Evolutionary conservation across 192 early-diverging fungal species (phyloP).

Genomic region (Coemansia sp.): DNA sequence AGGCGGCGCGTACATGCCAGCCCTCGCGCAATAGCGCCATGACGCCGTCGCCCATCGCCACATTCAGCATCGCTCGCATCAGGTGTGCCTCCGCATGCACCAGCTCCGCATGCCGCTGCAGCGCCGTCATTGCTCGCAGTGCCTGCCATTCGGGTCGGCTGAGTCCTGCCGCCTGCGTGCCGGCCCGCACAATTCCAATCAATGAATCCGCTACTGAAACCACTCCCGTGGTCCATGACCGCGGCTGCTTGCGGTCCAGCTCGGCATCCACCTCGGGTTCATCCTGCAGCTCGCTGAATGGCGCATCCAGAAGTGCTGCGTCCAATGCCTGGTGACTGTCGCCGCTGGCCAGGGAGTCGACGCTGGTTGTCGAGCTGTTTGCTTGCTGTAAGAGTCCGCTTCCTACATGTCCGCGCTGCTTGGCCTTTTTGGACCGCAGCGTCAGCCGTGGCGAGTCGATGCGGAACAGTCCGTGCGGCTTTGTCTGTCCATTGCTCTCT

Average conservation of each 20-base stretch:
- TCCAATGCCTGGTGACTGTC: constrained; percentile 16
- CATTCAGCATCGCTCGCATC: constrained; percentile 70
- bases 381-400: neutral
- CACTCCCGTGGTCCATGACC: constrained; percentile 44
- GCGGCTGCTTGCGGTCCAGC: constrained; percentile 24
- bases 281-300: constrained; percentile 28
- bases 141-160: constrained; percentile 37
- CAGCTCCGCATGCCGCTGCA: constrained; percentile 65
- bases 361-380: constrained; percentile 14
- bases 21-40: constrained; percentile 77
- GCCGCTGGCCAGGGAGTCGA: constrained; percentile 9
- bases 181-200: constrained; percentile 34
- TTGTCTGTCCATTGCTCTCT: constrained; percentile 15
- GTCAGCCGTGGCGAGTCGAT: constrained; percentile 36
- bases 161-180: constrained; percentile 45
- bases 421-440: constrained; percentile 31
- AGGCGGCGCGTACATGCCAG: constrained; percentile 69
- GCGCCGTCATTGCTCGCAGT: constrained; percentile 28
- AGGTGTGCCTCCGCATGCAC: constrained; percentile 77
- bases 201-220: constrained; percentile 43
- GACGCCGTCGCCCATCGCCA: constrained; percentile 73
- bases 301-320: constrained; percentile 22
- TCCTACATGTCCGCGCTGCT: neutral
- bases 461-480: constrained; percentile 18
- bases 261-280: neutral